Conservation (phyloP, 805 yeast species). For the Saturnispora sanitii region DNA sequence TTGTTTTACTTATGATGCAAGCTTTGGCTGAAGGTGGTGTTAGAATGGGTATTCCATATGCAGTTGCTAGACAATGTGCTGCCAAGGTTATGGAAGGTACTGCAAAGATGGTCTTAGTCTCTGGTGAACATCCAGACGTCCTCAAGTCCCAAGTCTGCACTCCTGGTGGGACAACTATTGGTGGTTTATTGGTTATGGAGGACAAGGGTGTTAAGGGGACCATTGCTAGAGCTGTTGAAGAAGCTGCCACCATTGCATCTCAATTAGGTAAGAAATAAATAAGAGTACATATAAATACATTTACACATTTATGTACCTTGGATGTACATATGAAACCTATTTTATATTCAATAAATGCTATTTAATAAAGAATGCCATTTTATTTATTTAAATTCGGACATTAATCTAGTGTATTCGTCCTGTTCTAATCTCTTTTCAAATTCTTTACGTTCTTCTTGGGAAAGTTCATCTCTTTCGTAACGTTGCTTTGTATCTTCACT, state of each 20-base stretch:
- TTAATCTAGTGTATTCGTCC: slow-evolving; percentile 24
- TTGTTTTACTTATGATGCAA: slow-evolving; percentile 80
- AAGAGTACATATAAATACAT: too few relatives aligned
- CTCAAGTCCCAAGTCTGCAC: slow-evolving; percentile 86
- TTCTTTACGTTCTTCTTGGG: slow-evolving; percentile 14
- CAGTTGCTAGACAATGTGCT: slow-evolving; percentile 75
- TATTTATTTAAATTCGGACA: slow-evolving; percentile 21
- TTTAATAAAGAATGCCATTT: too few relatives aligned
- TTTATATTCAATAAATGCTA: too few relatives aligned
- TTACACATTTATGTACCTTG: too few relatives aligned
- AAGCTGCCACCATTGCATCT: slow-evolving; percentile 77
- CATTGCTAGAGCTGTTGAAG: slow-evolving; percentile 80
- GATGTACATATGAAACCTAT: too few relatives aligned
- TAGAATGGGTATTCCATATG: slow-evolving; percentile 84
- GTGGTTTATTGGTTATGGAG: slow-evolving; percentile 88
- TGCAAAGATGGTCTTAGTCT: slow-evolving; percentile 75
- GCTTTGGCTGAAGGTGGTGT: slow-evolving; percentile 91
- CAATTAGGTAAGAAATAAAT: slow-evolving; percentile 43
- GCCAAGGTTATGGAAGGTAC: slow-evolving; percentile 93
- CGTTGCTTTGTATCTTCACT: slow-evolving; percentile 19
- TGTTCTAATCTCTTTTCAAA: slow-evolving; percentile 20
- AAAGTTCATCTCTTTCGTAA: slow-evolving; percentile 23
- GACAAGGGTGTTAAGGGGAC: slow-evolving; percentile 83
- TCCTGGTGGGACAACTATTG: slow-evolving; percentile 97
- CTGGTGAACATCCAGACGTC: slow-evolving; percentile 81